Evolutionary conservation across 2,329 filamentous ascomycete genomes (phyloP).

Genomic region (Karstenula rhodostoma): DNA sequence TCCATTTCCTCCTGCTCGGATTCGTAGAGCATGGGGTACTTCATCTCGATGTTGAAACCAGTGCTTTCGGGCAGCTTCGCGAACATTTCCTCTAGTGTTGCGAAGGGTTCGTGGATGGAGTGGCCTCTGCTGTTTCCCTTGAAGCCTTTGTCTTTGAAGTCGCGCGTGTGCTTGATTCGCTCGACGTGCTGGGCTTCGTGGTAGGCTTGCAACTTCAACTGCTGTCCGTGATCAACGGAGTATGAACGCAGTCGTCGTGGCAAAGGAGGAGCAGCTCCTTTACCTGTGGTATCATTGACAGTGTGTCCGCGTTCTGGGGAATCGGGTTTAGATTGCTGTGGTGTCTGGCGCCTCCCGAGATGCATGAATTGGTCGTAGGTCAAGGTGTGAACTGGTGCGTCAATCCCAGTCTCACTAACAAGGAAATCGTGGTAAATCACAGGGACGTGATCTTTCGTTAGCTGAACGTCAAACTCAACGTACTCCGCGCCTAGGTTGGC

Average conservation of each 20-base stretch:
- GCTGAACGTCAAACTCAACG: conserved; percentile 85
- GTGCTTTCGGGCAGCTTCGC: conserved; percentile 80
- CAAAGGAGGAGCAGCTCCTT: conserved; percentile 21
- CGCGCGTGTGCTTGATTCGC: conserved; percentile 95
- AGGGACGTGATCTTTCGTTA: conserved; percentile 98
- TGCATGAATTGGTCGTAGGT: conserved; percentile 96
- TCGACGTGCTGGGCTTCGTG: conserved; percentile 69
- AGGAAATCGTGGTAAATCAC: conserved; percentile 99
- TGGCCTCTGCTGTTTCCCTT: conserved; percentile 94
- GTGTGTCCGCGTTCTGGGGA: conserved; percentile 50
- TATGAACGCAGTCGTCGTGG: conserved; percentile 61
- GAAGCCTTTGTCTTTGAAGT: conserved; percentile 93
- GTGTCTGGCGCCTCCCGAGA: conserved; percentile 69
- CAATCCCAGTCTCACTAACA: conserved; percentile 96
- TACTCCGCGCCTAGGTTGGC: conserved; percentile 86
- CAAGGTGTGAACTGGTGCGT: conserved; percentile 93
- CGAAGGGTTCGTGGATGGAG: conserved; percentile 95
- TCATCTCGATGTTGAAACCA: conserved; percentile 99
- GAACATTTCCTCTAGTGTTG: conserved; percentile 93
- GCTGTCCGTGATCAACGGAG: conserved; percentile 63
- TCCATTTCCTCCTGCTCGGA: conserved; percentile 97
- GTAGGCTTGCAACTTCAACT: conserved; percentile 51
- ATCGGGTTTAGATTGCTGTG: conserved; percentile 56
- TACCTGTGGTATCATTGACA: conserved; percentile 26
- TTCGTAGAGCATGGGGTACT: conserved; percentile 98